Percentiles rank a stretch among this genome's conserved stretches.
These are phyloP conservation scores for Phallus indusiatus DNA, from an alignment of 768 basidiomycete genomes.

Conservation along the genomic window DNA sequence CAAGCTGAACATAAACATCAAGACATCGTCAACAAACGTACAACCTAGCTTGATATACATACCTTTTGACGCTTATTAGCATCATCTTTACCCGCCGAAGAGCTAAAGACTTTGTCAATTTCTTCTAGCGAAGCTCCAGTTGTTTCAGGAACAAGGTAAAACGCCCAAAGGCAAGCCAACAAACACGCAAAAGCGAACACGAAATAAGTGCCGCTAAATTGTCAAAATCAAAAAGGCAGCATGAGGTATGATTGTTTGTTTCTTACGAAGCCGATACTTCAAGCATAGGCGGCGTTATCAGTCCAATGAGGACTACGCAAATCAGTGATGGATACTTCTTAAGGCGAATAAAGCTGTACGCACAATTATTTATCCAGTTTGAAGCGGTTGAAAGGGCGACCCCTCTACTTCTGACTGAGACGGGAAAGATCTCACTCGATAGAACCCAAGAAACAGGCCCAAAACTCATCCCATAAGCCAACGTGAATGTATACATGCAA, in stretches of 20 bases:
- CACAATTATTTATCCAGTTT: slow-evolving; percentile 82
- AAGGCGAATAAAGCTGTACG: slow-evolving; percentile 12
- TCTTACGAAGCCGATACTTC: slow-evolving; percentile 48
- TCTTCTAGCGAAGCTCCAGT: slow-evolving; percentile 69
- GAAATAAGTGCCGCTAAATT: slow-evolving; percentile 53
- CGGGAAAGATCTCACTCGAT: slow-evolving; percentile 74
- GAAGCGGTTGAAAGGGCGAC: slow-evolving; percentile 77
- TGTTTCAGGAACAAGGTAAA: slow-evolving; percentile 63
- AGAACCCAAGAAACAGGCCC: slow-evolving; percentile 82
- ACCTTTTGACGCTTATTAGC: slow-evolving; percentile 43
- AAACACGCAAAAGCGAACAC: slow-evolving; percentile 58
- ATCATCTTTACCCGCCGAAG: slow-evolving; percentile 50
- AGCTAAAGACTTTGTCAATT: slow-evolving; percentile 59
- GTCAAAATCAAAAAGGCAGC: neutral
- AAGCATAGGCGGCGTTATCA: slow-evolving; percentile 60
- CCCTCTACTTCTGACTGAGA: slow-evolving; percentile 71
- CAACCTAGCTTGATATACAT: slow-evolving; percentile 4
- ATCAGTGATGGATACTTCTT: neutral
- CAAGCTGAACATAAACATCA: slow-evolving; percentile 35
- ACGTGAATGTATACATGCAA: slow-evolving; percentile 65
- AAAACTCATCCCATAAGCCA: slow-evolving; percentile 66
- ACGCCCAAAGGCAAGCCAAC: slow-evolving; percentile 62
- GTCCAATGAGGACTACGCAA: slow-evolving; percentile 57
- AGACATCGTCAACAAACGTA: neutral
- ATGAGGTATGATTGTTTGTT: slow-evolving; percentile 5